Evolutionary conservation across 2,329 filamentous ascomycete genomes (phyloP).

Genomic region (Phyllosticta paracitricarpa): DNA sequence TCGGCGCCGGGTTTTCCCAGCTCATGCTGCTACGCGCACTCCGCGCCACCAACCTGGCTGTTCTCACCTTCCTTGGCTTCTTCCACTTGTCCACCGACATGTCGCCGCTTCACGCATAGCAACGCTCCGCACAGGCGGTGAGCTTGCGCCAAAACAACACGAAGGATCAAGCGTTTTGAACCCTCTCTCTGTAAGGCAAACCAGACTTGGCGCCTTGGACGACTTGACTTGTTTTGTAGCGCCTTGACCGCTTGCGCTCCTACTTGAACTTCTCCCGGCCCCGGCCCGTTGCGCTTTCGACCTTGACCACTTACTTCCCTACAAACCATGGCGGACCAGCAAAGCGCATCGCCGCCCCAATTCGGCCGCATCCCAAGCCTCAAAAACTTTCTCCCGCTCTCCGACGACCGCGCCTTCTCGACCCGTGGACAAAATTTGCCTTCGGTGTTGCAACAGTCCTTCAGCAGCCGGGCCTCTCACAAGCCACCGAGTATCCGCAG

Average conservation of each 20-base stretch:
- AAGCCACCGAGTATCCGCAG: conserved; percentile 17
- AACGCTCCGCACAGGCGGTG: not conserved
- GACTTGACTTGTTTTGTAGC: not conserved
- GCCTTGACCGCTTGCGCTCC: not conserved
- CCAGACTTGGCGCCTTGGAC: not conserved
- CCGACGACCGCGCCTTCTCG: conserved; percentile 29
- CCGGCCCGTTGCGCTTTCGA: not conserved
- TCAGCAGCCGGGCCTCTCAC: not conserved
- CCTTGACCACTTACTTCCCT: not conserved
- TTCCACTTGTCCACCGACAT: not conserved
- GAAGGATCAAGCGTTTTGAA: not conserved
- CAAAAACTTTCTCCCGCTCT: conserved; percentile 33
- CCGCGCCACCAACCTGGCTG: not conserved
- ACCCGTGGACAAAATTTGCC: conserved; percentile 37
- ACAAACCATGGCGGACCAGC: not conserved
- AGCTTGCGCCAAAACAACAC: not conserved
- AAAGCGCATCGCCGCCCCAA: conserved; percentile 12
- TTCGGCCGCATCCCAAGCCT: conserved; percentile 24
- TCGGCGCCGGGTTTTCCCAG: not conserved
- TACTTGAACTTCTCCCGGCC: not conserved
- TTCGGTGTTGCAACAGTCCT: conserved; percentile 15
- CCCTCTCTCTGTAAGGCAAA: not conserved
- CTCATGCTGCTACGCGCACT: not conserved
- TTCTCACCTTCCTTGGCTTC: not conserved
- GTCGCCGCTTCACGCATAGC: not conserved